These are phyloP conservation scores for Volvox carteri DNA, from an alignment of 163 green algal genomes.

Conservation along the genomic window DNA sequence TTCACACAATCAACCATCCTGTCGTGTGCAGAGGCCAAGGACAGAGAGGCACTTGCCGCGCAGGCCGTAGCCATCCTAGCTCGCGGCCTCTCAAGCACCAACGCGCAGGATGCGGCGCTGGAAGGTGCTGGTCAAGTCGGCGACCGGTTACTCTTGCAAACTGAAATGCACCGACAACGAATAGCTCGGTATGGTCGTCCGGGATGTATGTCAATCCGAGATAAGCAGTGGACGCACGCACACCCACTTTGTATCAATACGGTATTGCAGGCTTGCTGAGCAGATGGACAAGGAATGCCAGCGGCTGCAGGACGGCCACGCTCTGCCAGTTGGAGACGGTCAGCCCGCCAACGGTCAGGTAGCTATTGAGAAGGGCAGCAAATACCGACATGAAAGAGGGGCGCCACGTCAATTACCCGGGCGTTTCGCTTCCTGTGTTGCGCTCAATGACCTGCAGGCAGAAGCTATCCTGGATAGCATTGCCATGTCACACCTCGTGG, in stretches of 20 bases:
- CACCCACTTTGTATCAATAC: neutral
- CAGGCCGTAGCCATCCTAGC: conserved; percentile 20
- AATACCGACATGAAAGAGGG: neutral
- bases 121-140: neutral
- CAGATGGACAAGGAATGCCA: conserved; percentile 27
- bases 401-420: neutral
- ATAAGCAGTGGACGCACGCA: no score
- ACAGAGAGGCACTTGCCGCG: neutral
- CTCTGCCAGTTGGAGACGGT: neutral
- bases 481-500: conserved; percentile 36
- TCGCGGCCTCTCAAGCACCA: neutral
- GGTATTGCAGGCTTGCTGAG: conserved; percentile 21
- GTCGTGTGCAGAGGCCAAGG: conserved; percentile 4
- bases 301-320: neutral
- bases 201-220: neutral
- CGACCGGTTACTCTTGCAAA: conserved; percentile 14
- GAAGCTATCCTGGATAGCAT: conserved; percentile 47
- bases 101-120: neutral
- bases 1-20: no score
- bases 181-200: neutral
- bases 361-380: neutral
- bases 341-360: neutral
- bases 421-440: neutral
- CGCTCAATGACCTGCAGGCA: no score
- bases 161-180: conserved; percentile 33